phyloP scores from a whole-genome alignment of 83 land plant genomes.

The Picea abies region DNA sequence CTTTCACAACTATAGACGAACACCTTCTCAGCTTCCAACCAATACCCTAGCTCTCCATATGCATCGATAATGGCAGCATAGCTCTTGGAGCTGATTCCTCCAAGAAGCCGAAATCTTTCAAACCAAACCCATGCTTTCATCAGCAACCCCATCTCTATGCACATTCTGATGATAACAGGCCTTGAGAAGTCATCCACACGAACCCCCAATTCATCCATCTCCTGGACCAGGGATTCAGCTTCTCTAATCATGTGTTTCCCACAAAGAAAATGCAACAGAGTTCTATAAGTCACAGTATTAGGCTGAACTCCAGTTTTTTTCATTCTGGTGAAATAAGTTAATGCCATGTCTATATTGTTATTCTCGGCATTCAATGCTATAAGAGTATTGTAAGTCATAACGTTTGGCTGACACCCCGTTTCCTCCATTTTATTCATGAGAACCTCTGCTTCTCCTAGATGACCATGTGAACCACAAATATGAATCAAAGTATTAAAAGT shows the following conservation, averaged over 20 bases:
- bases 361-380: conserved; percentile 53
- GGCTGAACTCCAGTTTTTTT: conserved; percentile 52
- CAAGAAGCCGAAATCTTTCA: conserved; percentile 18
- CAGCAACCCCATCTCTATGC: conserved; percentile 38
- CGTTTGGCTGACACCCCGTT: conserved; percentile 59
- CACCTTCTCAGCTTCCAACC: conserved; percentile 63
- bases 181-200: conserved; percentile 43
- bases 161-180: conserved; percentile 58
- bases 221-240: conserved; percentile 42
- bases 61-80: conserved; percentile 65
- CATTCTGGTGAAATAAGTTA: conserved; percentile 46
- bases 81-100: conserved; percentile 31
- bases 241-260: conserved; percentile 45
- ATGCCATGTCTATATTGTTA: conserved; percentile 49
- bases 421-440: conserved; percentile 69
- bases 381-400: conserved; percentile 69
- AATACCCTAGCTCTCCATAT: conserved; percentile 68
- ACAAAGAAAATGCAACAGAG: conserved; percentile 52
- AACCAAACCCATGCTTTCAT: conserved; percentile 35
- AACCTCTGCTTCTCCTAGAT: conserved; percentile 67
- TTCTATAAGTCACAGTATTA: conserved; percentile 64
- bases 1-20: conserved; percentile 25
- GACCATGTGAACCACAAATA: conserved; percentile 61
- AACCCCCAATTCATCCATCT: conserved; percentile 48
- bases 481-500: conserved; percentile 91